Evolutionary conservation across 306 rosid species (phyloP).

Genomic region (Gastrolobium bilobum): DNA sequence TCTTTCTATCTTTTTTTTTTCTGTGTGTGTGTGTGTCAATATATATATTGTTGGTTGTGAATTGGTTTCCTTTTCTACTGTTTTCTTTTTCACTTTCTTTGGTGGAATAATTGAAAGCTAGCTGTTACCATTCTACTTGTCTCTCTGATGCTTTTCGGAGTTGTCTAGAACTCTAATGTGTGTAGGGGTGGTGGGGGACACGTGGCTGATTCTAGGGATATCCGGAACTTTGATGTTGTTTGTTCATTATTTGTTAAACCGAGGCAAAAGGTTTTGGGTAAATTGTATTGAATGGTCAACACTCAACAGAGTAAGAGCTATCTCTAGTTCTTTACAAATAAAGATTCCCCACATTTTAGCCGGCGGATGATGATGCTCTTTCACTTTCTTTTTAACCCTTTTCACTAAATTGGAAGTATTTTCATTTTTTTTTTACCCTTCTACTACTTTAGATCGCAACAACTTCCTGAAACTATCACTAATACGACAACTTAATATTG

Average conservation of each 20-base stretch:
- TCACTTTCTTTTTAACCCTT: not conserved
- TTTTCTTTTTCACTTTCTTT: constrained; percentile 7
- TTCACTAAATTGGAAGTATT: not conserved
- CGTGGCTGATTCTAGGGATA: constrained; percentile 41
- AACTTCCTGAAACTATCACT: not conserved
- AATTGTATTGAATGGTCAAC: not conserved
- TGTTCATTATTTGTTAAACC: constrained; percentile 29
- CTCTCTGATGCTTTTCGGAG: constrained; percentile 39
- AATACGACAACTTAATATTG: not conserved
- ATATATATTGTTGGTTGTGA: not conserved
- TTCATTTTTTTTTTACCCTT: not conserved
- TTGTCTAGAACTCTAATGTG: not conserved
- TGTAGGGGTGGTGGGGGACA: constrained; percentile 19
- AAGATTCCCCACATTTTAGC: constrained; percentile 36
- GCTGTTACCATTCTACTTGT: constrained; percentile 33
- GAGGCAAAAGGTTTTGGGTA: constrained; percentile 15
- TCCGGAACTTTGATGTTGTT: constrained; percentile 39
- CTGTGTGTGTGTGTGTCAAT: not conserved
- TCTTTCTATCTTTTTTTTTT: not conserved
- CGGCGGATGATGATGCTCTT: constrained; percentile 9
- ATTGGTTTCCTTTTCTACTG: not conserved
- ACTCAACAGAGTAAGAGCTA: not conserved
- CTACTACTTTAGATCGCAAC: not conserved
- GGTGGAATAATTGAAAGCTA: constrained; percentile 33
- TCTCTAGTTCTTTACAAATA: not conserved